phyloP scores from a whole-genome alignment of 345 rosid species.

The Psidium guajava region DNA sequence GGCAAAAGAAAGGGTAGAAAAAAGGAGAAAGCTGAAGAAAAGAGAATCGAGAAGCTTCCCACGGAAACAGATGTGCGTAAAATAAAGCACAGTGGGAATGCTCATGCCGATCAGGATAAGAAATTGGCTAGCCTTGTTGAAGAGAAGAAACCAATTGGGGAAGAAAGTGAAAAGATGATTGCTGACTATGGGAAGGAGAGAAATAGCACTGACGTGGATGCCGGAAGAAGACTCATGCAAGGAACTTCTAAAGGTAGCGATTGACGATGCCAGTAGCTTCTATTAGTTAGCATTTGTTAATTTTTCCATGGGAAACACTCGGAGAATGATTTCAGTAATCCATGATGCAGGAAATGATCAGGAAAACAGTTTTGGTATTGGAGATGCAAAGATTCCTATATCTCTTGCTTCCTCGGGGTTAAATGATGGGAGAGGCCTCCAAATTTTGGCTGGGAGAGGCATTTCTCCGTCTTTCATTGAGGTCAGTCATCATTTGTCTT shows the following conservation, averaged over 20 bases:
- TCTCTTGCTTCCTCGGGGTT: not conserved
- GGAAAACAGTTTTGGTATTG: not conserved
- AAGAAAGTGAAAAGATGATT: not conserved
- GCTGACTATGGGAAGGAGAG: not conserved
- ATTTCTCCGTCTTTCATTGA: not conserved
- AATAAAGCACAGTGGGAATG: not conserved
- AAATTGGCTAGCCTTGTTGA: not conserved
- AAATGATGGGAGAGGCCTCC: not conserved
- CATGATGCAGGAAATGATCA: not conserved
- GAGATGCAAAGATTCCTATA: not conserved
- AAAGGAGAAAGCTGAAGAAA: conserved; percentile 4
- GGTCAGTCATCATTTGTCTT: not conserved
- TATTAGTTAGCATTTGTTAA: not conserved
- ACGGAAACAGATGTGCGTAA: not conserved
- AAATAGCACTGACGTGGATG: not conserved
- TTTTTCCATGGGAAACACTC: not conserved
- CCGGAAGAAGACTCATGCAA: not conserved
- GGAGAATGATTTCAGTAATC: not conserved
- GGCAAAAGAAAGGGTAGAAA: not conserved
- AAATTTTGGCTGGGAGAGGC: not conserved
- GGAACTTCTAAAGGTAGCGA: conserved; percentile 1
- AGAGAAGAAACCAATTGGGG: not conserved
- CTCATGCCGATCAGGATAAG: not conserved
- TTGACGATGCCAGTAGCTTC: not conserved
- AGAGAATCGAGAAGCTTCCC: not conserved